phyloP scores from a whole-genome alignment of 768 basidiomycete genomes.

The Pisolithus sp. region DNA sequence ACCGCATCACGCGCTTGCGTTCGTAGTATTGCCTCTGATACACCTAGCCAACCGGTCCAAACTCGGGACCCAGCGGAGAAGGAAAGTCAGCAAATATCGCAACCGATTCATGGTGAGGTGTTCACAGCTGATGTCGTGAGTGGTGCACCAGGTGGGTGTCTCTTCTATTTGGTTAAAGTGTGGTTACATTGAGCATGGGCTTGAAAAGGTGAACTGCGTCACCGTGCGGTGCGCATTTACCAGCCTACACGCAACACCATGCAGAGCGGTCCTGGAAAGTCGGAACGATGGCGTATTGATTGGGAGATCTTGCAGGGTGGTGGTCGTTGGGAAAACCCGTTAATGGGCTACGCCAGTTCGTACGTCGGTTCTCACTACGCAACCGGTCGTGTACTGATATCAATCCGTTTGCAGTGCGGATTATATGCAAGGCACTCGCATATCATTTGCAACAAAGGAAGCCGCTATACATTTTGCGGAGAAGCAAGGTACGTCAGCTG shows the following conservation, averaged over 20 bases:
- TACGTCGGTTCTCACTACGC: constrained; percentile 36
- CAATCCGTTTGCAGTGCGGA: constrained; percentile 56
- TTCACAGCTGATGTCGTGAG: constrained; percentile 78
- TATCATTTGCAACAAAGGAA: constrained; percentile 80
- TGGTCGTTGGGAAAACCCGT: constrained; percentile 94
- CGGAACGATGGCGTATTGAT: constrained; percentile 88
- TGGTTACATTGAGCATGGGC: neutral
- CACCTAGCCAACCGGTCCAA: constrained; percentile 13
- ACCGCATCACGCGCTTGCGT: constrained; percentile 6
- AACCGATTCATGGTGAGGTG: constrained; percentile 49
- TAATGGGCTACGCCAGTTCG: constrained; percentile 98
- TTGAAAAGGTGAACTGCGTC: constrained; percentile 66
- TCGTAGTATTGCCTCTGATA: constrained; percentile 18
- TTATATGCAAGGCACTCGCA: constrained; percentile 88
- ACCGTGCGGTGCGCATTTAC: constrained; percentile 87
- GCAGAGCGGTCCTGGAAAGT: constrained; percentile 86
- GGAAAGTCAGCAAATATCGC: constrained; percentile 33
- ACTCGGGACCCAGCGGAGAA: constrained; percentile 16
- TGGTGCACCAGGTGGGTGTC: constrained; percentile 70
- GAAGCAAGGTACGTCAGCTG: constrained; percentile 70
- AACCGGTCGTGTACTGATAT: constrained; percentile 1
- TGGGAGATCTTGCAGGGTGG: constrained; percentile 87
- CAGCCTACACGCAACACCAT: constrained; percentile 91
- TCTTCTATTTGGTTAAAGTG: neutral
- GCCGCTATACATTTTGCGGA: constrained; percentile 94